Percentiles rank a stretch among this genome's conserved stretches.
phyloP scores from a whole-genome alignment of 2,329 filamentous ascomycete genomes.

The Trichoderma sp. region DNA sequence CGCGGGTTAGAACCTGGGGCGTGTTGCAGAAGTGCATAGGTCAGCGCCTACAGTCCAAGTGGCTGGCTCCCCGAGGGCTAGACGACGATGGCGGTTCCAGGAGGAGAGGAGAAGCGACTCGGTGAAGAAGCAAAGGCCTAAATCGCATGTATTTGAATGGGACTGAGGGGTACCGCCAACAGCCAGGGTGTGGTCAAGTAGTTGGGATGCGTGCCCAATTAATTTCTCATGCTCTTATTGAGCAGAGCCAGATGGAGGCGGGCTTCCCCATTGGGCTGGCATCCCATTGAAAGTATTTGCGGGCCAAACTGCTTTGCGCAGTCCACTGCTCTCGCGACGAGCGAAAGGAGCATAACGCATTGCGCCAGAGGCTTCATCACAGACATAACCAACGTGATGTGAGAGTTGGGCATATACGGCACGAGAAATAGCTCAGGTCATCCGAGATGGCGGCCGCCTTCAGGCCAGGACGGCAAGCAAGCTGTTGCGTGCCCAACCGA shows the following conservation, averaged over 20 bases:
- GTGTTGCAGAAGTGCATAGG: constrained; percentile 34
- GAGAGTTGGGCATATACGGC: background rate
- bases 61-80: constrained; percentile 23
- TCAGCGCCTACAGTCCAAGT: constrained; percentile 24
- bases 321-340: background rate
- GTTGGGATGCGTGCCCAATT: constrained; percentile 28
- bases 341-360: constrained; percentile 7
- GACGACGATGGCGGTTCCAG: constrained; percentile 44
- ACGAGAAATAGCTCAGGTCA: background rate
- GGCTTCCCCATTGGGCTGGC: constrained; percentile 31
- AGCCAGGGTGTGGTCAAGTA: constrained; percentile 23
- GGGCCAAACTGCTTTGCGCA: constrained; percentile 12
- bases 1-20: constrained; percentile 33
- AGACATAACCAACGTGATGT: constrained; percentile 3
- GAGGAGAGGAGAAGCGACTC: constrained; percentile 45
- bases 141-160: constrained; percentile 41
- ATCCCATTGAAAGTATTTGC: constrained; percentile 12
- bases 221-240: constrained; percentile 23
- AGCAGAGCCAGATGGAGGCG: constrained; percentile 29
- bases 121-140: constrained; percentile 47
- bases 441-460: constrained; percentile 13
- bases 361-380: constrained; percentile 10
- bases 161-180: constrained; percentile 45
- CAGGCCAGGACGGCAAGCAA: constrained; percentile 3
- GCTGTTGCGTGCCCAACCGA: constrained; percentile 15